phyloP scores from a whole-genome alignment of 305 asterid species.

The Fraxinus floribunda region DNA sequence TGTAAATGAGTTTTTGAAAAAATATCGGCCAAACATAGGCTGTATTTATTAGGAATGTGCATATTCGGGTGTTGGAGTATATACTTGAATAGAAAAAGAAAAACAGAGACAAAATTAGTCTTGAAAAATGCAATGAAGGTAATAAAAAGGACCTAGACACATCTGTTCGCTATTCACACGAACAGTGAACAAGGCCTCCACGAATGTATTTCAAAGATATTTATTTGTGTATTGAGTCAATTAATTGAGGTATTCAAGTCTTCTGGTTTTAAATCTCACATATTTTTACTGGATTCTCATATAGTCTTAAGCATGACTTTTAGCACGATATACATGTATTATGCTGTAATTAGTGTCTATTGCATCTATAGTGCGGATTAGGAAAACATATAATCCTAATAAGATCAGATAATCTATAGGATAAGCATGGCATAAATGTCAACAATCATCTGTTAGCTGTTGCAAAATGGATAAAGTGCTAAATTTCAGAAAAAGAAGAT shows the following conservation, averaged over 20 bases:
- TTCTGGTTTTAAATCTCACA: not conserved
- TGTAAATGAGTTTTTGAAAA: too few species aligned
- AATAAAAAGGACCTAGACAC: not conserved
- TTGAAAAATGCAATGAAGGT: not conserved
- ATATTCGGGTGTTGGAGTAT: not conserved
- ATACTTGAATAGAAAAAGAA: not conserved
- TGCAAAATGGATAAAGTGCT: not conserved
- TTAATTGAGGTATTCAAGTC: not conserved
- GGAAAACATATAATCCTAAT: not conserved
- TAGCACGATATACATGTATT: not conserved
- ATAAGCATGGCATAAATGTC: not conserved
- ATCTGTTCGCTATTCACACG: not conserved
- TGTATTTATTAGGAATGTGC: not conserved
- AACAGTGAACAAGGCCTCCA: not conserved
- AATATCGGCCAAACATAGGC: too few species aligned
- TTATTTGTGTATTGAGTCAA: not conserved
- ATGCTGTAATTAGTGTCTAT: not conserved
- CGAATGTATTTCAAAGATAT: not conserved
- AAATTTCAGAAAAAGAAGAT: conserved; percentile 1
- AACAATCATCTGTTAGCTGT: not conserved
- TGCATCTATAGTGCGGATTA: not conserved
- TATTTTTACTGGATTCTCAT: not conserved
- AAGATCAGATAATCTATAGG: not conserved
- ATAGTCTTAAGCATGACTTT: not conserved
- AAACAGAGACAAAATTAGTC: not conserved